Conservation (phyloP, 78 protist genomes). For the Ministeria vibrans region DNA sequence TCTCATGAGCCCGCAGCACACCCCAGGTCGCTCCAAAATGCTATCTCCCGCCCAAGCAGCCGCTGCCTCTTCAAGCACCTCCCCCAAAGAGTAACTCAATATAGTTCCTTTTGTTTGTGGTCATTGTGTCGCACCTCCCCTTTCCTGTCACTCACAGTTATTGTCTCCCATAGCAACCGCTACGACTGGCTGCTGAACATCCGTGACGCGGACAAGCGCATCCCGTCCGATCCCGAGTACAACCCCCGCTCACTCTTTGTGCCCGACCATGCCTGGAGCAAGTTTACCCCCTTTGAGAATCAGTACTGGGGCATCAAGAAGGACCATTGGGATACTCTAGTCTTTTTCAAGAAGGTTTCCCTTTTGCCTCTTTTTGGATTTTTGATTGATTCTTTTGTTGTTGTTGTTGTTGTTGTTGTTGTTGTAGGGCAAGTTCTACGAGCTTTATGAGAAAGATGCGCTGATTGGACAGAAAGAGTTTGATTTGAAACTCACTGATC, state of each 20-base stretch:
- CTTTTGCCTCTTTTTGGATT: neutral
- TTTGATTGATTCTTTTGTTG: neutral
- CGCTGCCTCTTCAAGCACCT: too few species aligned
- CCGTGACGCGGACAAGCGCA: slow-evolving; percentile 33
- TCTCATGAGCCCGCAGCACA: neutral
- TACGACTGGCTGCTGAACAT: slow-evolving; percentile 8
- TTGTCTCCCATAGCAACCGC: neutral
- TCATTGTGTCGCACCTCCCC: neutral
- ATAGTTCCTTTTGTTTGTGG: neutral
- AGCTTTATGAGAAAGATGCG: slow-evolving; percentile 87
- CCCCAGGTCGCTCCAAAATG: too few species aligned
- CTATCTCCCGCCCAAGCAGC: too few species aligned
- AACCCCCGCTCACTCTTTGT: slow-evolving; percentile 59
- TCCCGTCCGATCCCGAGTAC: slow-evolving; percentile 41
- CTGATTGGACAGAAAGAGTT: slow-evolving; percentile 62
- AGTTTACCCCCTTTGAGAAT: slow-evolving; percentile 64
- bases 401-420: neutral
- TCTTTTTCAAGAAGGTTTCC: slow-evolving; percentile 61
- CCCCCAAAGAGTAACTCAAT: too few species aligned
- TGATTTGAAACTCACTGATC: slow-evolving; percentile 71
- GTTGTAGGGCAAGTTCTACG: slow-evolving; percentile 82
- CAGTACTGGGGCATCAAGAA: slow-evolving; percentile 87
- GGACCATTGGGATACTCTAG: slow-evolving; percentile 62
- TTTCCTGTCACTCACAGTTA: neutral
- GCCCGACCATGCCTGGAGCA: slow-evolving; percentile 3